Evolutionary conservation across 768 basidiomycete species (phyloP).

Genomic region (Suillus cothurnatus): DNA sequence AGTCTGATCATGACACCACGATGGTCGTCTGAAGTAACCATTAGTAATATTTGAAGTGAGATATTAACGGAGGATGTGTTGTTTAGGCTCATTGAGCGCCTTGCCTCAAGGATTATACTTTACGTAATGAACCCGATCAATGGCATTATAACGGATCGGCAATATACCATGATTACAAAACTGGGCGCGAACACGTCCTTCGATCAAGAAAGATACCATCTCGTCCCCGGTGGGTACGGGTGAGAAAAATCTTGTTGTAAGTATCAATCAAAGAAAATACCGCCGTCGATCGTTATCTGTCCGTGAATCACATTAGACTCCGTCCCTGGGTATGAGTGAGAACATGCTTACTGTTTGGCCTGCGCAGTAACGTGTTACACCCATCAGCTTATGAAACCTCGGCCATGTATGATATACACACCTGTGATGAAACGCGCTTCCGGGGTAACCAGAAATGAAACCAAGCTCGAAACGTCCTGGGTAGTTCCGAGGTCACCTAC

Average conservation of each 20-base stretch:
- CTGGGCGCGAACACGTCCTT: too few species aligned
- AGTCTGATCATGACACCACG: too few species aligned
- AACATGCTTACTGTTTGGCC: conserved; percentile 28
- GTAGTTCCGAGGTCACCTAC: conserved; percentile 26
- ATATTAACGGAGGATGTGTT: too few species aligned
- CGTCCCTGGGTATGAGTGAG: neutral
- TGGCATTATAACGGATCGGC: too few species aligned
- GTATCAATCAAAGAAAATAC: conserved; percentile 28
- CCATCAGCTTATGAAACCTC: neutral
- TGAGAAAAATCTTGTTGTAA: conserved; percentile 19
- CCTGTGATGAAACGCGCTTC: conserved; percentile 39
- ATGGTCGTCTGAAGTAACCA: too few species aligned
- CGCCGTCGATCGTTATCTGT: conserved; percentile 29
- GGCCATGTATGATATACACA: conserved; percentile 19
- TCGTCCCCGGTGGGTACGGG: neutral
- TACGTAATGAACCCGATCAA: too few species aligned
- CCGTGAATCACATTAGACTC: neutral
- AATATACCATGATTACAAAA: too few species aligned
- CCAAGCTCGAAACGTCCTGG: conserved; percentile 39
- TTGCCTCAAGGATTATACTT: too few species aligned
- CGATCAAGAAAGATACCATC: too few species aligned
- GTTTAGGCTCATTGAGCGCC: too few species aligned
- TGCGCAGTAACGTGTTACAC: neutral
- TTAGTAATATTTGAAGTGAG: too few species aligned
- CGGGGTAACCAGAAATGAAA: conserved; percentile 37